These are phyloP conservation scores for Alternaria consortialis DNA, from an alignment of 2,329 filamentous ascomycete genomes.

Conservation along the genomic window DNA sequence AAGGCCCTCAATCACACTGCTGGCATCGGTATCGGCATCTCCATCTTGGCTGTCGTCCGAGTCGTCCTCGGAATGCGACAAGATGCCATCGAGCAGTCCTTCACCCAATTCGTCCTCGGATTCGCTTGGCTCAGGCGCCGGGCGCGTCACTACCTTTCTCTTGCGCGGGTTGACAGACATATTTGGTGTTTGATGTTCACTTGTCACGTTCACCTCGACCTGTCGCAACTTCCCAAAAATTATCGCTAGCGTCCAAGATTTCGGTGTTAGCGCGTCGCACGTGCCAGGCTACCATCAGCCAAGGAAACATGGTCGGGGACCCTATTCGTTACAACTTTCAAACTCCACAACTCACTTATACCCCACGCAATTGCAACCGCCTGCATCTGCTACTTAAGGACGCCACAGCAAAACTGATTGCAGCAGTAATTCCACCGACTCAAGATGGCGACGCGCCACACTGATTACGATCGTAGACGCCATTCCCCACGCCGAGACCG, in stretches of 20 bases:
- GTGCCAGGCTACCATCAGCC: constrained; percentile 18
- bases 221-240: constrained; percentile 29
- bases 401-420: constrained; percentile 16
- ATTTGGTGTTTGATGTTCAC: constrained; percentile 11
- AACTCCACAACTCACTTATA: background rate
- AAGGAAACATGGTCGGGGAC: constrained; percentile 13
- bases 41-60: constrained; percentile 39
- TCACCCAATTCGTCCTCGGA: constrained; percentile 50
- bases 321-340: constrained; percentile 7
- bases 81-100: constrained; percentile 53
- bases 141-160: constrained; percentile 54
- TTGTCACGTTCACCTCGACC: constrained; percentile 5
- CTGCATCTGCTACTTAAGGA: constrained; percentile 3
- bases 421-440: constrained; percentile 36
- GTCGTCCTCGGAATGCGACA: constrained; percentile 55
- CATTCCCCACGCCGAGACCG: constrained; percentile 41
- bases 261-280: constrained; percentile 29
- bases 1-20: constrained; percentile 44
- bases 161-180: constrained; percentile 61
- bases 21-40: constrained; percentile 40
- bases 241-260: constrained; percentile 35
- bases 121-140: constrained; percentile 40
- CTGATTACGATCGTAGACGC: constrained; percentile 66
- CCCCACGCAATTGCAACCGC: constrained; percentile 9
- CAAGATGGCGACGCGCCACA: constrained; percentile 65